Conservation (phyloP, 768 basidiomycete genomes). For the Leccinum arenicola region DNA sequence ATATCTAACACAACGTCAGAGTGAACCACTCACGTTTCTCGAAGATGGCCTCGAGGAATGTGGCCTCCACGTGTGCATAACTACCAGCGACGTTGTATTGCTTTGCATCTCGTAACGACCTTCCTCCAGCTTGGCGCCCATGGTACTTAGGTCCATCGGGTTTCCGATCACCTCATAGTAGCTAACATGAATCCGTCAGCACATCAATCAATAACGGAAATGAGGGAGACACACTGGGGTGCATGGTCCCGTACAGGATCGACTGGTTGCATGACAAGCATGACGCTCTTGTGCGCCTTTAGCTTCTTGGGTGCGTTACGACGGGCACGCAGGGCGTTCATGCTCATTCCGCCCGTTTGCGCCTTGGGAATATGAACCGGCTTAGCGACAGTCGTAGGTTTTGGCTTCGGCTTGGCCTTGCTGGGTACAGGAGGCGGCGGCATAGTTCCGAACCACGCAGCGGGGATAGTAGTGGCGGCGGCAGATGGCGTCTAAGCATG, state of each 20-base stretch:
- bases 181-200: no score
- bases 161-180: no score
- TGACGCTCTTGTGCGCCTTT: conserved; percentile 66
- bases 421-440: conserved; percentile 30
- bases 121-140: no score
- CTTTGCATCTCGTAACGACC: no score
- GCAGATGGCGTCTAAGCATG: conserved; percentile 19
- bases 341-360: conserved; percentile 71
- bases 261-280: conserved; percentile 83
- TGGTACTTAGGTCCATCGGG: no score
- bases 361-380: conserved; percentile 61
- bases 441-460: conserved; percentile 19
- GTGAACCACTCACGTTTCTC: no score
- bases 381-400: conserved; percentile 27
- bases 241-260: conserved; percentile 92
- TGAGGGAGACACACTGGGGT: conserved; percentile 54
- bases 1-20: no score
- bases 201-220: background rate
- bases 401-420: conserved; percentile 28
- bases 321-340: conserved; percentile 72
- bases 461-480: conserved; percentile 5
- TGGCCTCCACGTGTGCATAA: no score
- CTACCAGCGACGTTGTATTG: no score
- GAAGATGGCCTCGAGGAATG: no score
- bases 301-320: conserved; percentile 80